These are phyloP conservation scores for Dactylonectria macrodidyma DNA, from an alignment of 2,329 filamentous ascomycete species.

Conservation along the genomic window DNA sequence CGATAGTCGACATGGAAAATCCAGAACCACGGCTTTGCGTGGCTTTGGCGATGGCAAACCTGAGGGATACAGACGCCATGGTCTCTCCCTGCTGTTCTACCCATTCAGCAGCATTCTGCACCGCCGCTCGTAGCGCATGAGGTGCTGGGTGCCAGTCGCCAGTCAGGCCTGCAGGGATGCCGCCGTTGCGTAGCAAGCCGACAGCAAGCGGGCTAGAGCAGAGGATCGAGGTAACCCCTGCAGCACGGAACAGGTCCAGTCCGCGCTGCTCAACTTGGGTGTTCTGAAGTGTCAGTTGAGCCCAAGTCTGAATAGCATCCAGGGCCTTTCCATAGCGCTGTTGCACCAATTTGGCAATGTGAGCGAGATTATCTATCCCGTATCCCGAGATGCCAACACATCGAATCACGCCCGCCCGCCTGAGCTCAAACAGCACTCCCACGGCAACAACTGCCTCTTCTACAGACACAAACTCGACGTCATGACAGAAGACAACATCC, in stretches of 20 bases:
- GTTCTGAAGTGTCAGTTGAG: conserved; percentile 3
- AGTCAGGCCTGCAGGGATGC: neutral
- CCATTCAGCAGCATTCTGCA: neutral
- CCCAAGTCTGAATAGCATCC: conserved; percentile 7
- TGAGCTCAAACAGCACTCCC: neutral
- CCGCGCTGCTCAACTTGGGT: neutral
- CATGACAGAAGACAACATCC: conserved; percentile 21
- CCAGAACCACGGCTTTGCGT: neutral
- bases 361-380: neutral
- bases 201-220: neutral
- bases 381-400: conserved; percentile 1
- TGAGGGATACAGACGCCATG: neutral
- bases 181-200: conserved; percentile 1
- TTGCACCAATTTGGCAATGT: neutral
- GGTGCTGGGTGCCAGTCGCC: conserved; percentile 3
- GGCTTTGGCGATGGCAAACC: neutral
- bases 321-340: neutral
- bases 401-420: neutral
- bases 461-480: conserved; percentile 15
- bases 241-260: neutral
- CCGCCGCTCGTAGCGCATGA: neutral
- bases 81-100: neutral
- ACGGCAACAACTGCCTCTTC: conserved; percentile 4
- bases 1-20: neutral
- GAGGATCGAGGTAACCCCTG: neutral